Conservation (phyloP, 2,329 filamentous ascomycete species). For the Fusarium sp. region DNA sequence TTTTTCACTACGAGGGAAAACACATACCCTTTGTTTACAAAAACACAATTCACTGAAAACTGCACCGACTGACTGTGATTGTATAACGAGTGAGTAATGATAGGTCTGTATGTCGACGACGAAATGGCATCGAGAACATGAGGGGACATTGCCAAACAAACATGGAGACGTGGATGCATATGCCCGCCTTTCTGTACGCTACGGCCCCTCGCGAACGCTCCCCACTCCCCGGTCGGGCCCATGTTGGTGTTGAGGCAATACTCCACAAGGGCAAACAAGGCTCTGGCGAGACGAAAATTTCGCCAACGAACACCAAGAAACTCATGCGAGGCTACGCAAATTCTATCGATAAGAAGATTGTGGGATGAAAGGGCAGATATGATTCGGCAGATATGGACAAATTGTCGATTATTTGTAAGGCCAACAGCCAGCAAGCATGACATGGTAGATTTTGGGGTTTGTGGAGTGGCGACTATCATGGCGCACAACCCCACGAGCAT, state of each 20-base stretch:
- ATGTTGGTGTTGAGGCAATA: slow-evolving; percentile 1
- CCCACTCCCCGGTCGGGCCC: neutral
- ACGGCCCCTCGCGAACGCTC: neutral
- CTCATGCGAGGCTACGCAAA: slow-evolving; percentile 43
- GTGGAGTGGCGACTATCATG: slow-evolving; percentile 2
- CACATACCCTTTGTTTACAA: slow-evolving; percentile 48
- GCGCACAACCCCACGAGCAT: neutral
- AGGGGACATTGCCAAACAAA: neutral
- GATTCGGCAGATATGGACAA: neutral
- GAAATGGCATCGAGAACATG: neutral
- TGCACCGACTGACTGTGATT: neutral
- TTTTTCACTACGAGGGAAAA: slow-evolving; percentile 47
- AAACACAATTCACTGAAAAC: slow-evolving; percentile 40
- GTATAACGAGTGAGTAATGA: neutral
- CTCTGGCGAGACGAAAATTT: slow-evolving; percentile 37
- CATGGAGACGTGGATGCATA: neutral
- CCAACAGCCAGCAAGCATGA: neutral
- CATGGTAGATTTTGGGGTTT: neutral
- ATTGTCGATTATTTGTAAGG: neutral
- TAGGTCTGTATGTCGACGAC: neutral
- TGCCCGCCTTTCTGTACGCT: neutral
- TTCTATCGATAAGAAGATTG: neutral
- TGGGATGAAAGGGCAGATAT: neutral
- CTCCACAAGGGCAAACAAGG: slow-evolving; percentile 46
- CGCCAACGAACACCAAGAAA: slow-evolving; percentile 28